These are phyloP conservation scores for Protomyces gravidus DNA, from an alignment of 1,139 yeast genomes.

Conservation along the genomic window DNA sequence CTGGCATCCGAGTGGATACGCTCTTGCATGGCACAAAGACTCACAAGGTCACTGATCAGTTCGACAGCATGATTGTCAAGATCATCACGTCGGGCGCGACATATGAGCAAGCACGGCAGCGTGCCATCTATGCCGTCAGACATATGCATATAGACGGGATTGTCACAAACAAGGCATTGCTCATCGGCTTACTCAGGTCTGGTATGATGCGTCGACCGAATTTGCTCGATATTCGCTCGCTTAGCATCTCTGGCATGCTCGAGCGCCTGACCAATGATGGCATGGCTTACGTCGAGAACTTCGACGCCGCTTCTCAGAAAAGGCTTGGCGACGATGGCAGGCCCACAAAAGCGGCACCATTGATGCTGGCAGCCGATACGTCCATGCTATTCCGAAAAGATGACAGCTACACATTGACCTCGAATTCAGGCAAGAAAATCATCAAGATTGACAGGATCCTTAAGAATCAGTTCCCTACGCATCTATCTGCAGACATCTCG, in stretches of 20 bases:
- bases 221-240: conserved; percentile 8
- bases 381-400: conserved; percentile 11
- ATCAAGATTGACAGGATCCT: conserved; percentile 95
- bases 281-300: conserved; percentile 47
- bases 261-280: conserved; percentile 79
- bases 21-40: conserved; percentile 96
- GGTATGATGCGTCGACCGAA: conserved; percentile 6
- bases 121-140: conserved; percentile 12
- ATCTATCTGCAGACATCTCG: conserved; percentile 76
- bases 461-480: conserved; percentile 77
- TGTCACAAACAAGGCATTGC: conserved; percentile 12
- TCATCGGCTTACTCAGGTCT: conserved; percentile 8
- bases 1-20: conserved; percentile 97
- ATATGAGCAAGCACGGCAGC: conserved; percentile 4
- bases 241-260: conserved; percentile 62
- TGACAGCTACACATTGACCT: conserved; percentile 49
- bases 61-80: conserved; percentile 96
- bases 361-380: background rate
- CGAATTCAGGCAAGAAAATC: conserved; percentile 93
- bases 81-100: conserved; percentile 12
- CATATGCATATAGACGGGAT: background rate
- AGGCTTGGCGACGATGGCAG: background rate
- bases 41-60: conserved; percentile 91
- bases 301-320: background rate
- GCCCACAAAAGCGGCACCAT: background rate